phyloP scores from a whole-genome alignment of 2,329 filamentous ascomycete genomes.

The Pseudogymnoascus sp. region DNA sequence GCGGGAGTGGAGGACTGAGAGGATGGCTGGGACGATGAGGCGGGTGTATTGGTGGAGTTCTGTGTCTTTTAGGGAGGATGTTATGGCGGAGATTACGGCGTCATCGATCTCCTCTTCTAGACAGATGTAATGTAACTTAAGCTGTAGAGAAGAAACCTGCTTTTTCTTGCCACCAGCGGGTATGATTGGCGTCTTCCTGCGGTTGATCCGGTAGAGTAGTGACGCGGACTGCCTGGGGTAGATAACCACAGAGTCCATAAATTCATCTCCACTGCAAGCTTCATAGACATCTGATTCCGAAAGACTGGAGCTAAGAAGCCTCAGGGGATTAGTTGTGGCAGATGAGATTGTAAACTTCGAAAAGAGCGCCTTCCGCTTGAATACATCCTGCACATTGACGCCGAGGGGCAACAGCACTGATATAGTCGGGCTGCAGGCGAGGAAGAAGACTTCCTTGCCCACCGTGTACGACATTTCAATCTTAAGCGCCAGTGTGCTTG shows the following conservation, averaged over 20 bases:
- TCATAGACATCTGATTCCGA: constrained; percentile 63
- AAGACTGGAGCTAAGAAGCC: constrained; percentile 65
- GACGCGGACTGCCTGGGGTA: constrained; percentile 78
- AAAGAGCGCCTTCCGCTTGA: constrained; percentile 75
- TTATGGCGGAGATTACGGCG: constrained; percentile 39
- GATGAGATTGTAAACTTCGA: constrained; percentile 89
- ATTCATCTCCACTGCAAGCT: constrained; percentile 51
- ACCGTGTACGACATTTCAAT: constrained; percentile 73
- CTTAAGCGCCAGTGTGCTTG: constrained; percentile 62
- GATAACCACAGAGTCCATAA: constrained; percentile 51
- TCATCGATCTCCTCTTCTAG: constrained; percentile 65
- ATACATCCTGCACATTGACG: constrained; percentile 94
- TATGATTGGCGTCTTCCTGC: constrained; percentile 36
- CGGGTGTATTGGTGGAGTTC: constrained; percentile 41
- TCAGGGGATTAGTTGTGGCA: constrained; percentile 65
- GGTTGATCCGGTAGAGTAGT: constrained; percentile 69
- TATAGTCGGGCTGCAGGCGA: constrained; percentile 55
- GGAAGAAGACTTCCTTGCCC: constrained; percentile 55
- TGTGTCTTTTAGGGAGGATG: constrained; percentile 33
- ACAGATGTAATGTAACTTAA: constrained; percentile 70
- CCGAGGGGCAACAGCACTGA: constrained; percentile 74
- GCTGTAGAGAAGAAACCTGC: constrained; percentile 44
- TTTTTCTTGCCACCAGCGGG: constrained; percentile 20
- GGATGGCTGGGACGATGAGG: constrained; percentile 38
- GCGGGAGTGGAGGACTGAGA: constrained; percentile 37